phyloP scores from a whole-genome alignment of 352 stramenopile species.

The Pythium graminicola region DNA sequence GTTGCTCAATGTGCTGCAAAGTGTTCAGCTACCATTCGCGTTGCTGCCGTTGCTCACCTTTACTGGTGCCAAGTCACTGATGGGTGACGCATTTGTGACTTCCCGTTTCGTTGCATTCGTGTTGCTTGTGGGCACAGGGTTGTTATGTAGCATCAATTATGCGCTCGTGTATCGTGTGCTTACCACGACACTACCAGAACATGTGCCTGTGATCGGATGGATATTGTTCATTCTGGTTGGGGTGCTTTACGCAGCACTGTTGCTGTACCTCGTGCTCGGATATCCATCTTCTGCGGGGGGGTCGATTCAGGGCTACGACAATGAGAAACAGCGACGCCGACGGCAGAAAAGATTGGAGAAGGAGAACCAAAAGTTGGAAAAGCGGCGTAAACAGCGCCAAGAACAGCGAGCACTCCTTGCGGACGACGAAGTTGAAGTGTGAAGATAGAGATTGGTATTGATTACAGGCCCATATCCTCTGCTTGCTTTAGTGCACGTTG shows the following conservation, averaged over 20 bases:
- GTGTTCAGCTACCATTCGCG: slow-evolving; percentile 89
- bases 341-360: slow-evolving; percentile 4
- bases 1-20: slow-evolving; percentile 90
- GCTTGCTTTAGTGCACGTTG: slow-evolving; percentile 43
- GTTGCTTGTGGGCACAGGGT: slow-evolving; percentile 32
- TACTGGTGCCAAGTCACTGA: slow-evolving; percentile 43
- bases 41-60: slow-evolving; percentile 83
- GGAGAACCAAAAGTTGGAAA: slow-evolving; percentile 3
- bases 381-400: slow-evolving; percentile 1
- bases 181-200: slow-evolving; percentile 25
- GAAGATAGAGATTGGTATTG: background rate
- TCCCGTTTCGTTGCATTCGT: slow-evolving; percentile 26
- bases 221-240: slow-evolving; percentile 15
- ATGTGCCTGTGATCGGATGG: slow-evolving; percentile 24
- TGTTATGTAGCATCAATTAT: slow-evolving; percentile 64
- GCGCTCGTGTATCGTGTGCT: slow-evolving; percentile 50
- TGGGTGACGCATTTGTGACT: slow-evolving; percentile 55
- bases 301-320: slow-evolving; percentile 17
- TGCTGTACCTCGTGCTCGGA: slow-evolving; percentile 51
- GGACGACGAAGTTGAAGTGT: slow-evolving; percentile 18
- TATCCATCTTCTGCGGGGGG: slow-evolving; percentile 28
- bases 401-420: slow-evolving; percentile 15
- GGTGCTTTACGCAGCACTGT: slow-evolving; percentile 32
- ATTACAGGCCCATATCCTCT: slow-evolving; percentile 43
- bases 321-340: background rate